Evolutionary conservation across 495 filamentous ascomycete species (phyloP).

Genomic region (Margaritispora aquatica): DNA sequence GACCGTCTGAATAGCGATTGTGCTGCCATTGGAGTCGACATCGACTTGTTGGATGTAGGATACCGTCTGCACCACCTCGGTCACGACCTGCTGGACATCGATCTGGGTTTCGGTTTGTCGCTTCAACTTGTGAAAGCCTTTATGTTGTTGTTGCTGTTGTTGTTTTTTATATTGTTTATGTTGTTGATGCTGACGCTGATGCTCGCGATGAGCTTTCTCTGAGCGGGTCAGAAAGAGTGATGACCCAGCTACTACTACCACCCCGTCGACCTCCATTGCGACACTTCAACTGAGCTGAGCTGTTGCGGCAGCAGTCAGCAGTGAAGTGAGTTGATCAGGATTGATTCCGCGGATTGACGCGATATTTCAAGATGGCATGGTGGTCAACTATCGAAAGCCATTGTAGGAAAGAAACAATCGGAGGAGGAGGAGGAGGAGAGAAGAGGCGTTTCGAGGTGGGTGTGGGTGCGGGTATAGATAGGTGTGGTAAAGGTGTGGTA

Average conservation of each 20-base stretch:
- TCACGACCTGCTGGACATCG: conserved; percentile 15
- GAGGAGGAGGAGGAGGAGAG: background rate
- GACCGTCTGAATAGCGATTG: conserved; percentile 25
- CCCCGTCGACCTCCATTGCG: conserved; percentile 11
- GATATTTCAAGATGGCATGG: background rate
- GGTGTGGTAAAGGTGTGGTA: too few species aligned
- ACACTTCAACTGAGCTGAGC: conserved; percentile 11
- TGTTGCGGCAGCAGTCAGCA: conserved; percentile 22
- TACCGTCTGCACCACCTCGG: conserved; percentile 40
- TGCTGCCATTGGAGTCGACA: conserved; percentile 31
- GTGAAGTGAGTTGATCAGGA: background rate
- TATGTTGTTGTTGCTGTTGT: too few species aligned
- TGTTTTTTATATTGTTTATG: too few species aligned
- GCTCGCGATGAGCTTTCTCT: conserved; percentile 25
- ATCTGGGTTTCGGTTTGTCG: background rate
- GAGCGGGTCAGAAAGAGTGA: conserved; percentile 23
- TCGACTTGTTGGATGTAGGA: conserved; percentile 45
- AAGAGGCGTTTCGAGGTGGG: background rate
- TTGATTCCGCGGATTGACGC: conserved; percentile 9
- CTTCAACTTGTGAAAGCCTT: conserved; percentile 10
- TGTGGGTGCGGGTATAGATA: background rate
- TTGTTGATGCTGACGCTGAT: too few species aligned
- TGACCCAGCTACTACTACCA: conserved; percentile 5
- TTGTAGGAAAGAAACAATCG: background rate
- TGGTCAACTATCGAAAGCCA: conserved; percentile 18